Evolutionary conservation across 768 basidiomycete species (phyloP).

Genomic region (Paxillus ammoniavirescens): DNA sequence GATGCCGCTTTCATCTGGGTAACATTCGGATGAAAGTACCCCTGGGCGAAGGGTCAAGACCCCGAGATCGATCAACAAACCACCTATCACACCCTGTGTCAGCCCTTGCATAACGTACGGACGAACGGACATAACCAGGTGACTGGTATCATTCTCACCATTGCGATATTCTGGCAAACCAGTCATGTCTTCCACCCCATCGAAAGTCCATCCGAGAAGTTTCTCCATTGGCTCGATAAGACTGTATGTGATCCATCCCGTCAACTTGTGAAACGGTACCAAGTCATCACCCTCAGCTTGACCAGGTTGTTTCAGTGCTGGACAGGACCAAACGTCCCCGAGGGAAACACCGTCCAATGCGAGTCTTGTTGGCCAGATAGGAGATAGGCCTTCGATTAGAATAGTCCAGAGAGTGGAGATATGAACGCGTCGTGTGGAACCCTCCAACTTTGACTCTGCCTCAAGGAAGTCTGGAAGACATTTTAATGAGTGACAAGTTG

Average conservation of each 20-base stretch:
- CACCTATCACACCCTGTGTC: slow-evolving; percentile 49
- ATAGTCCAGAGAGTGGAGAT: slow-evolving; percentile 78
- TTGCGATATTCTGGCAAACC: slow-evolving; percentile 96
- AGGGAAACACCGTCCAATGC: slow-evolving; percentile 66
- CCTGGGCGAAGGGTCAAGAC: slow-evolving; percentile 67
- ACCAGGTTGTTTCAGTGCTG: slow-evolving; percentile 38
- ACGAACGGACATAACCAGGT: background rate
- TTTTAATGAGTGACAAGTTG: slow-evolving; percentile 1
- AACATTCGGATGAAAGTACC: slow-evolving; percentile 49
- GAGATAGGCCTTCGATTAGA: slow-evolving; percentile 77
- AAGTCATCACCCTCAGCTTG: slow-evolving; percentile 59
- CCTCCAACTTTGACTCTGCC: slow-evolving; percentile 45
- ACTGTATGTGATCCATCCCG: slow-evolving; percentile 91
- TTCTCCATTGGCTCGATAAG: slow-evolving; percentile 82
- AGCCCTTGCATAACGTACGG: background rate
- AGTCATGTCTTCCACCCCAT: slow-evolving; percentile 81
- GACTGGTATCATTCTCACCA: slow-evolving; percentile 40
- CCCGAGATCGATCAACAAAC: slow-evolving; percentile 82
- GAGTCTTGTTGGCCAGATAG: slow-evolving; percentile 85
- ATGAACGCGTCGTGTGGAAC: slow-evolving; percentile 50
- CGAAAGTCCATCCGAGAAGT: slow-evolving; percentile 76
- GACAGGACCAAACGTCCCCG: slow-evolving; percentile 94
- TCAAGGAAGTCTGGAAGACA: slow-evolving; percentile 62
- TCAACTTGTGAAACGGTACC: slow-evolving; percentile 96
- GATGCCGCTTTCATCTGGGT: slow-evolving; percentile 39